phyloP scores from a whole-genome alignment of 352 stramenopile species.

The Phytophthora capsici region DNA sequence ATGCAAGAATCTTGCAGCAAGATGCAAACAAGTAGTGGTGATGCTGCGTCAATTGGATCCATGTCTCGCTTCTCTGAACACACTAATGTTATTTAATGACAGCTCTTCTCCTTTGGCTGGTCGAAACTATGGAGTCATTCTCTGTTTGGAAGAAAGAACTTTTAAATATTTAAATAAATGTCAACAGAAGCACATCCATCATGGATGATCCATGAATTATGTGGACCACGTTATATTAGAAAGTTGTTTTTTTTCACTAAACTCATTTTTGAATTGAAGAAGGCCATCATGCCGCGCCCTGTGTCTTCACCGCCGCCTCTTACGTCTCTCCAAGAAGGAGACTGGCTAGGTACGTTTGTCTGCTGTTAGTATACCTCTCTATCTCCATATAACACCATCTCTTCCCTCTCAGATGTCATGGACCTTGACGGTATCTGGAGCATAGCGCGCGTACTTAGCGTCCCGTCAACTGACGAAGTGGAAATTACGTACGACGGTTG shows the following conservation, averaged over 20 bases:
- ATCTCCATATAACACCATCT: not conserved
- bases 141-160: not conserved
- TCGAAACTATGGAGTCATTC: not conserved
- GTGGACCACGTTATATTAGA: no score
- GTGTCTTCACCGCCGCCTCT: not conserved
- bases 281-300: conserved; percentile 1
- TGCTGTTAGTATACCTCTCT: not conserved
- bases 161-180: not conserved
- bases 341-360: conserved; percentile 13
- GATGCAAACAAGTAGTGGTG: not conserved
- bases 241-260: no score
- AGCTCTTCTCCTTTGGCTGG: not conserved
- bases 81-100: not conserved
- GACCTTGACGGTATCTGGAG: conserved; percentile 65
- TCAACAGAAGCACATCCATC: not conserved
- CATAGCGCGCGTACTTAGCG: conserved; percentile 49
- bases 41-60: not conserved
- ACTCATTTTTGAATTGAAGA: not conserved
- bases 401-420: conserved; percentile 46
- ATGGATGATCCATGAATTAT: no score
- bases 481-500: conserved; percentile 72
- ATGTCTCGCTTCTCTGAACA: not conserved
- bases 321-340: not conserved
- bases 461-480: conserved; percentile 30
- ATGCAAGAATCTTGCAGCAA: not conserved